Evolutionary conservation across 1,139 yeast species (phyloP).

Genomic region (Nakaseomyces sp.): DNA sequence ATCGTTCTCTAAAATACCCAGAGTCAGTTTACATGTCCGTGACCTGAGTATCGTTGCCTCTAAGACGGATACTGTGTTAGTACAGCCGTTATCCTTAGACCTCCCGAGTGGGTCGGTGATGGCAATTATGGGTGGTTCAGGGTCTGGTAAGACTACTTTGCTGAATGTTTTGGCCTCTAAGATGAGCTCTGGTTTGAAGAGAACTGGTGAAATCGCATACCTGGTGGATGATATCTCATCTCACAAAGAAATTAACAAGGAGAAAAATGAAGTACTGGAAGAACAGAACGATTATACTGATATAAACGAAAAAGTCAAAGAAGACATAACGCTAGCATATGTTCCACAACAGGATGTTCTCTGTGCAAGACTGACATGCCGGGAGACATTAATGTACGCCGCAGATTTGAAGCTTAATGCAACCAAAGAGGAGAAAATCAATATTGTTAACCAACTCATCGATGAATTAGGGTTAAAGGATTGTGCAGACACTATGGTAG

Average conservation of each 20-base stretch:
- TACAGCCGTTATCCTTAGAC: constrained; percentile 22
- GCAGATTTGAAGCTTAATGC: constrained; percentile 58
- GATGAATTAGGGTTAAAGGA: constrained; percentile 54
- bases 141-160: constrained; percentile 79
- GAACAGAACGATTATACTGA: neutral
- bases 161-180: constrained; percentile 64
- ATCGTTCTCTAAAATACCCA: constrained; percentile 19
- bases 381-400: constrained; percentile 60
- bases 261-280: neutral
- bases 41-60: constrained; percentile 23
- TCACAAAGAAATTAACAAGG: no score
- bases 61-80: constrained; percentile 16
- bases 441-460: constrained; percentile 51
- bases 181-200: constrained; percentile 35
- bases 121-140: constrained; percentile 39
- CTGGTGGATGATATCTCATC: neutral
- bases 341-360: constrained; percentile 71
- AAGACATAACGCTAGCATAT: constrained; percentile 41
- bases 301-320: neutral
- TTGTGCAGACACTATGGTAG: constrained; percentile 49
- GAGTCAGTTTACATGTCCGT: constrained; percentile 21
- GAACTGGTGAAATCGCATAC: constrained; percentile 32
- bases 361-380: constrained; percentile 60
- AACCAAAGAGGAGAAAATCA: constrained; percentile 36
- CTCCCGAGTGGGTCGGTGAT: constrained; percentile 26